These are phyloP conservation scores for Raphidocelis subcapitata DNA, from an alignment of 139 green algal genomes.

Conservation along the genomic window DNA sequence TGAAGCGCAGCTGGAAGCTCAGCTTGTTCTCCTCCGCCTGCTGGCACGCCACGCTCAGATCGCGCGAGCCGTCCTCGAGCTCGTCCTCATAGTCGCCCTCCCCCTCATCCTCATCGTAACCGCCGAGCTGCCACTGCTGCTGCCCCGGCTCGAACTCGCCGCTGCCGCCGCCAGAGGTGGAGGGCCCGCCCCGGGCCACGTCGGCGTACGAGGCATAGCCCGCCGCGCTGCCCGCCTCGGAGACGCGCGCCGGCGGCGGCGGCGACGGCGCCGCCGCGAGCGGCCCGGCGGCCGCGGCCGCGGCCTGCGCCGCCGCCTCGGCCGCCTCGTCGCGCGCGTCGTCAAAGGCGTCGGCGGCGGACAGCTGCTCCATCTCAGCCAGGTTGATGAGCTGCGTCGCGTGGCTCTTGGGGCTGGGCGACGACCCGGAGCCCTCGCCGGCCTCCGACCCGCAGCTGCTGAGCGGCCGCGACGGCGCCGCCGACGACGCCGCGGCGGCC, in stretches of 20 bases:
- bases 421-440: too few species aligned
- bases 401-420: slow-evolving; percentile 23
- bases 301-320: slow-evolving; percentile 19
- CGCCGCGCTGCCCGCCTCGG: too few species aligned
- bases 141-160: neutral
- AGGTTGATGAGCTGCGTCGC: slow-evolving; percentile 40
- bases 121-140: too few species aligned
- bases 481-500: neutral
- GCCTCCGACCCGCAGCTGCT: neutral
- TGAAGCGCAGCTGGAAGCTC: slow-evolving; percentile 75
- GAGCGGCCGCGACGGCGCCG: too few species aligned
- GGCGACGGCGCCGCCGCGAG: neutral
- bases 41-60: slow-evolving; percentile 71
- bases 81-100: slow-evolving; percentile 20
- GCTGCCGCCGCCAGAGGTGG: neutral
- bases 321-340: slow-evolving; percentile 24
- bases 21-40: slow-evolving; percentile 69
- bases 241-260: neutral
- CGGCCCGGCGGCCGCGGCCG: slow-evolving; percentile 5
- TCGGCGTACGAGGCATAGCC: too few species aligned
- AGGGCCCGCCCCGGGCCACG: too few species aligned
- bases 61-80: slow-evolving; percentile 22
- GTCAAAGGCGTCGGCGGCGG: slow-evolving; percentile 12
- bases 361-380: slow-evolving; percentile 24
- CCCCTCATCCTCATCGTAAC: too few species aligned